Percentiles rank a stretch among this genome's conserved stretches.
These are phyloP conservation scores for Boletus fagicola DNA, from an alignment of 768 basidiomycete genomes.

Conservation along the genomic window DNA sequence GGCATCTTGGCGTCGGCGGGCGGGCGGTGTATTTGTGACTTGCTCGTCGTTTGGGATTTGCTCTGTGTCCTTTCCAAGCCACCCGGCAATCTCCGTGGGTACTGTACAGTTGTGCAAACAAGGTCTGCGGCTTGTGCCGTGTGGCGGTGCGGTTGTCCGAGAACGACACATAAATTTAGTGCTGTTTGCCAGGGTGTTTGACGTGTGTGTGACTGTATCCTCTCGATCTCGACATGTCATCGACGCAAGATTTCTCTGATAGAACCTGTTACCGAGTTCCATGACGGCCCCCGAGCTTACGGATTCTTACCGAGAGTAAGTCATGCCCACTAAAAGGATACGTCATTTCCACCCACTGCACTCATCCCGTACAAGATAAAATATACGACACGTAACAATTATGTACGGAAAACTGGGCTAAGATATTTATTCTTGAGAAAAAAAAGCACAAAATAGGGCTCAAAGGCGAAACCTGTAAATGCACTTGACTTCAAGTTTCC, in stretches of 20 bases:
- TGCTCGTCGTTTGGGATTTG: conserved; percentile 15
- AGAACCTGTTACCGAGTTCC: background rate
- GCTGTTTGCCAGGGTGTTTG: too few species aligned
- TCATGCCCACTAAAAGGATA: background rate
- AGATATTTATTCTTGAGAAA: background rate
- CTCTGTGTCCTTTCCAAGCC: conserved; percentile 25
- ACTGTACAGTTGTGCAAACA: conserved; percentile 26
- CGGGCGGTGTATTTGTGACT: conserved; percentile 27
- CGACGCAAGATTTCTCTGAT: background rate
- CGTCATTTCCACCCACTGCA: background rate
- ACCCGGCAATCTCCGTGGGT: conserved; percentile 34
- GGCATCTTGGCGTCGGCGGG: conserved; percentile 42
- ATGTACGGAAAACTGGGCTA: background rate
- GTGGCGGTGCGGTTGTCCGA: conserved; percentile 10
- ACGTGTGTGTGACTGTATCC: too few species aligned
- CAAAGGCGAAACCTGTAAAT: too few species aligned
- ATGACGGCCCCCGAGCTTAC: background rate
- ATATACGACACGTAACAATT: background rate
- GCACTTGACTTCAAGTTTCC: too few species aligned
- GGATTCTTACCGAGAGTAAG: background rate
- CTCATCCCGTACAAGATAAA: background rate
- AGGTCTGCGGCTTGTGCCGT: background rate
- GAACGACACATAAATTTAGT: too few species aligned
- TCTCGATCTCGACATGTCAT: background rate
- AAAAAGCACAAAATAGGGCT: background rate